phyloP scores from a whole-genome alignment of 345 rosid species.

The Trapa bicornis region DNA sequence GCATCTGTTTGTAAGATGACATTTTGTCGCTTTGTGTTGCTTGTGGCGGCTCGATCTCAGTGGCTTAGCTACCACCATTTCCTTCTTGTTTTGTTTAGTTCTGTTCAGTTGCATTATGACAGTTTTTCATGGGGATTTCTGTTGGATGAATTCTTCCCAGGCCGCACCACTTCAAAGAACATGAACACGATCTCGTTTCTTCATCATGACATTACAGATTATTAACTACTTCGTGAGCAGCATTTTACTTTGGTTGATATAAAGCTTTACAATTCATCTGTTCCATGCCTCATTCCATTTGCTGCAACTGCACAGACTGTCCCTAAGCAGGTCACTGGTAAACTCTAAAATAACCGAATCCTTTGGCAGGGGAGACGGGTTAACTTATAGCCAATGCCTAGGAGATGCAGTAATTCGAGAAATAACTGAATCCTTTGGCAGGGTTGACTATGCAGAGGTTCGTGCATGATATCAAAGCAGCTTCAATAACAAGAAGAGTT shows the following conservation, averaged over 20 bases:
- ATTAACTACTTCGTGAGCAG: too few species aligned
- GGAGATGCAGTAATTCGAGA: slow-evolving; percentile 34
- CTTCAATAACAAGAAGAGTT: too few species aligned
- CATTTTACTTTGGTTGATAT: background rate
- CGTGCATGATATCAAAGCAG: background rate
- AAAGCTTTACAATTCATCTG: background rate
- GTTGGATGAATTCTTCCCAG: too few species aligned
- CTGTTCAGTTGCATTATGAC: too few species aligned
- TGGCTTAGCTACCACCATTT: background rate
- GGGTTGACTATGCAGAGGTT: slow-evolving; percentile 85
- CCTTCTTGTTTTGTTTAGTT: background rate
- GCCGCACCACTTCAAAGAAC: too few species aligned
- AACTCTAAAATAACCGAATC: slow-evolving; percentile 34
- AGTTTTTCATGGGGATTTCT: too few species aligned
- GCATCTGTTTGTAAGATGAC: background rate
- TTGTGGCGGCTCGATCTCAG: background rate
- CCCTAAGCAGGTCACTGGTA: slow-evolving; percentile 52
- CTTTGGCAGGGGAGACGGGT: slow-evolving; percentile 21
- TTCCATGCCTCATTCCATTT: background rate
- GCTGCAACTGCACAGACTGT: slow-evolving; percentile 47
- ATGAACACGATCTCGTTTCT: too few species aligned
- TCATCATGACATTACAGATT: too few species aligned
- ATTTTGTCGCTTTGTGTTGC: background rate
- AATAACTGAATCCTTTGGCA: slow-evolving; percentile 50
- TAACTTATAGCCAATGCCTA: slow-evolving; percentile 25